phyloP scores from a whole-genome alignment of 768 basidiomycete genomes.

The Panus rudis region DNA sequence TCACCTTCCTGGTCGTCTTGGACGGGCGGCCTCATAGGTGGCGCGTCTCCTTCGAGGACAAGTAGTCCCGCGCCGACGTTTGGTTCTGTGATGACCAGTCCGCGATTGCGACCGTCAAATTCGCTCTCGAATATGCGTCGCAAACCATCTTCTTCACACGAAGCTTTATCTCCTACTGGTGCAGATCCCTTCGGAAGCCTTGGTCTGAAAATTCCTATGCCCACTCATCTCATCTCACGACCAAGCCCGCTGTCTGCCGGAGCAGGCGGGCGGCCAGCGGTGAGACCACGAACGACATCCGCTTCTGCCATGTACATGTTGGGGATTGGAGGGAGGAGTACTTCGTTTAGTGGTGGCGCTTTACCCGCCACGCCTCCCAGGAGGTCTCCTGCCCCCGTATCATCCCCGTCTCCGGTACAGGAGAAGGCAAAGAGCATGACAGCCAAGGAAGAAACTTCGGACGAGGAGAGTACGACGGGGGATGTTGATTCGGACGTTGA shows the following conservation, averaged over 20 bases:
- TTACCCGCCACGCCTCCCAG: slow-evolving; percentile 8
- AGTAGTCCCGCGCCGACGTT: slow-evolving; percentile 53
- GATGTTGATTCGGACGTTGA: slow-evolving; percentile 12
- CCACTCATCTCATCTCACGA: slow-evolving; percentile 26
- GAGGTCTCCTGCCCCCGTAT: too few species aligned
- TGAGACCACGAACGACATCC: slow-evolving; percentile 34
- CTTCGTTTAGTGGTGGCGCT: slow-evolving; percentile 20
- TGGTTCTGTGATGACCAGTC: slow-evolving; percentile 64
- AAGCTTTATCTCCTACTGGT: slow-evolving; percentile 6
- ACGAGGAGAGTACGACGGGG: slow-evolving; percentile 2
- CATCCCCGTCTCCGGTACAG: slow-evolving; percentile 4
- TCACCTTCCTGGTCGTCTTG: slow-evolving; percentile 36
- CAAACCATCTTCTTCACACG: too few species aligned
- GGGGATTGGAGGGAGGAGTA: slow-evolving; percentile 43
- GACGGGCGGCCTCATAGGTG: slow-evolving; percentile 47
- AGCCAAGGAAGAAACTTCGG: slow-evolving; percentile 6
- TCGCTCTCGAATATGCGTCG: slow-evolving; percentile 30
- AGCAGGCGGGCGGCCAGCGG: slow-evolving; percentile 17
- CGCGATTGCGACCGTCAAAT: slow-evolving; percentile 43
- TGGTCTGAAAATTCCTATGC: slow-evolving; percentile 55
- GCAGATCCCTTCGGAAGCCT: slow-evolving; percentile 36
- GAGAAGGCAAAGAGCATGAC: slow-evolving; percentile 1
- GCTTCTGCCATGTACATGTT: slow-evolving; percentile 60
- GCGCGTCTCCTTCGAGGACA: slow-evolving; percentile 31
- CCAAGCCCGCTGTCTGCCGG: slow-evolving; percentile 9